A percentile compares a stretch with the other conserved stretches of the same genome.
Conservation (phyloP, 805 yeast genomes). For the Citeromyces matritensis region DNA sequence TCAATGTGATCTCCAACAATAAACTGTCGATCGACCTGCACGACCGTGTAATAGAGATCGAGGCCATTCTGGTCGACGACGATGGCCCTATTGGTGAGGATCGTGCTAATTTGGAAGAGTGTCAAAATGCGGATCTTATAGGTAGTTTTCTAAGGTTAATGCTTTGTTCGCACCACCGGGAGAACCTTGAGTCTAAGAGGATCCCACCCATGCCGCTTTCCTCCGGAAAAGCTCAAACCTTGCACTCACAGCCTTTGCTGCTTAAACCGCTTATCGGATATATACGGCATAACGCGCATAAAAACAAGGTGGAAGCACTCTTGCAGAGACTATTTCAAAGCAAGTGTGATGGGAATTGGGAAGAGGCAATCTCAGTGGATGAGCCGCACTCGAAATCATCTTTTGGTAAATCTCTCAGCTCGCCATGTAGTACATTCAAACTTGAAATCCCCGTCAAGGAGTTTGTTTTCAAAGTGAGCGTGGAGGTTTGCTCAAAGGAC, state of each 20-base stretch:
- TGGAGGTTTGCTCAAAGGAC: conserved; percentile 20
- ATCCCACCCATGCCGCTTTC: conserved; percentile 20
- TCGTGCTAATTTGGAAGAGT: conserved; percentile 15
- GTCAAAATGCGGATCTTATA: conserved; percentile 34
- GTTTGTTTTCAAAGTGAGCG: conserved; percentile 7
- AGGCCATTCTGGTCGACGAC: conserved; percentile 27
- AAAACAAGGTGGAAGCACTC: conserved; percentile 17
- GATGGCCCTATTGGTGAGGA: conserved; percentile 17
- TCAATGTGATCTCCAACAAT: conserved; percentile 39
- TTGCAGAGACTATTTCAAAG: conserved; percentile 5
- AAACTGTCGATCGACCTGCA: conserved; percentile 51
- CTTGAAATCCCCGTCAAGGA: conserved; percentile 3
- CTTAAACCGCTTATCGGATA: conserved; percentile 45
- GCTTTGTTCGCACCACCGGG: conserved; percentile 42
- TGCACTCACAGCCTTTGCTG: conserved; percentile 21
- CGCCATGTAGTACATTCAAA: conserved; percentile 8
- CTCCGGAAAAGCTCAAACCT: not conserved
- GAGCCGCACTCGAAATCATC: conserved; percentile 8
- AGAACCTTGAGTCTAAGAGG: conserved; percentile 23
- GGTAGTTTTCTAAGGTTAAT: conserved; percentile 38
- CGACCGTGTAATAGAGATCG: conserved; percentile 59
- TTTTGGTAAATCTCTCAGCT: conserved; percentile 1
- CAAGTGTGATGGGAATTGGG: conserved; percentile 1
- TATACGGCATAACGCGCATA: conserved; percentile 33
- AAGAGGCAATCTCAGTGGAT: not conserved